Base-by-base conservation (phyloP, 1,284 basidiomycete genomes). In the Fomitopsis schrenkii region DNA sequence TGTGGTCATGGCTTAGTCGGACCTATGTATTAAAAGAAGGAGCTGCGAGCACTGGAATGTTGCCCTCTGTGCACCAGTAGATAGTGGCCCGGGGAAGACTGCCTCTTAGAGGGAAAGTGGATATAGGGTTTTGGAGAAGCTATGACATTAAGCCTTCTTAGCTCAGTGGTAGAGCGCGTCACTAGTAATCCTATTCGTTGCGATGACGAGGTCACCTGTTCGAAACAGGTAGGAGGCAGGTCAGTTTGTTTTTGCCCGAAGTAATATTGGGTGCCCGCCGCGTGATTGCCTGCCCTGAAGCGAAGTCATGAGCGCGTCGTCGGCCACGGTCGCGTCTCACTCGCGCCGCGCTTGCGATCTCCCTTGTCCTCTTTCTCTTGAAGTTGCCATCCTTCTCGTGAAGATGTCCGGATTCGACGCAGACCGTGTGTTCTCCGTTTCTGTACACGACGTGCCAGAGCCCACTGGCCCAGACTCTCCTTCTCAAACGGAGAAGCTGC, bases 361-460 rank as follows among this genome's bases (percentile, higher is more conserved):
- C 30, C 36, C 59, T 14, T 56, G 46, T 52, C 12, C 50, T 55
- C 58, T 30, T 38, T 42, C 53, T 48, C 28, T 44, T 22, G 22
- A 22, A 22, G 22, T 22, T 5, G 5, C 26, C 60, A 53, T 44
- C 30, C 55, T 41, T 46, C 45, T 44, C 22, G 22, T 22, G 22
- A 22, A 22, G 22, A 83, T 81, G 81, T 83, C 81, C 64, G 90
- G 90, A 58, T 94, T 92, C 71, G 91, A 94, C 68, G 79, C 82
- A 52, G 87, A 93, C 73, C 84, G 83, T 64, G 81, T 94, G n/a
- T 95, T 88, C 75, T 86, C 87, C 2, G 86, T 95, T 59, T 81
- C 88, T 33, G 87, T 93, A 0, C 86, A 91, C 65, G 84, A 87
- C 65, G 75, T 79, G 14, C 76, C 83, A 1, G 70, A 83, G 7